Conservation (phyloP, 495 filamentous ascomycete species). For the Aspergillus funiculosus region DNA sequence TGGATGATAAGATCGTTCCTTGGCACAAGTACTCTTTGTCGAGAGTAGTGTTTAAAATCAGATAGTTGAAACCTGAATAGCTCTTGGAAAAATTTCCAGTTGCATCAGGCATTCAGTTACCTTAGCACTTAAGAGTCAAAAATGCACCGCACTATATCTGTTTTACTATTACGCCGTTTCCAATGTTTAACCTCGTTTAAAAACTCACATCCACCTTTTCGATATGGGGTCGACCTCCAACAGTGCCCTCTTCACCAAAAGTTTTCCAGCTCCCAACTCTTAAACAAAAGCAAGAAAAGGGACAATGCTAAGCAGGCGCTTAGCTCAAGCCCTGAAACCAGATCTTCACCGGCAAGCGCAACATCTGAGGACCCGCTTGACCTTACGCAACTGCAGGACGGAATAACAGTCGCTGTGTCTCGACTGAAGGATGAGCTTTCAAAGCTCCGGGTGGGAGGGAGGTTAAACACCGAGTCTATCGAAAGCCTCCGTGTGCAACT, state of each 20-base stretch:
- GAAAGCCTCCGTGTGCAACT: slow-evolving; percentile 59
- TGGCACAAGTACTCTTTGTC: no score
- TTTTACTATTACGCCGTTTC: neutral
- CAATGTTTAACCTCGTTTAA: neutral
- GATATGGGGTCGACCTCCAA: neutral
- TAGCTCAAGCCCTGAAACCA: slow-evolving; percentile 11
- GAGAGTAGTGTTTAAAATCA: no score
- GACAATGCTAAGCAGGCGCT: slow-evolving; percentile 29
- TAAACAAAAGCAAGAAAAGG: slow-evolving; percentile 40
- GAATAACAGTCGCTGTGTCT: slow-evolving; percentile 52
- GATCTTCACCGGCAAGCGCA: slow-evolving; percentile 13
- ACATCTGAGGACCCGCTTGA: slow-evolving; percentile 57
- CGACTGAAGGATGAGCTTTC: slow-evolving; percentile 58
- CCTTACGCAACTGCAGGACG: slow-evolving; percentile 55
- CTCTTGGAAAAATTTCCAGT: no score
- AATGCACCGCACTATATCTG: slow-evolving; percentile 1
- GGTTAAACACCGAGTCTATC: slow-evolving; percentile 62
- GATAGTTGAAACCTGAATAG: no score
- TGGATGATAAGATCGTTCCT: no score
- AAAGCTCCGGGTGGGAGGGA: slow-evolving; percentile 58
- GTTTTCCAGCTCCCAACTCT: slow-evolving; percentile 25
- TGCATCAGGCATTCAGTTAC: neutral
- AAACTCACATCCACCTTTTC: neutral
- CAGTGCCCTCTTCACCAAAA: neutral
- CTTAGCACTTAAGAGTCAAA: neutral